A percentile compares a stretch with the other conserved stretches of the same genome.
Evolutionary conservation across 1,139 yeast species (phyloP).

Genomic region (Blastobotrys ciferrii): DNA sequence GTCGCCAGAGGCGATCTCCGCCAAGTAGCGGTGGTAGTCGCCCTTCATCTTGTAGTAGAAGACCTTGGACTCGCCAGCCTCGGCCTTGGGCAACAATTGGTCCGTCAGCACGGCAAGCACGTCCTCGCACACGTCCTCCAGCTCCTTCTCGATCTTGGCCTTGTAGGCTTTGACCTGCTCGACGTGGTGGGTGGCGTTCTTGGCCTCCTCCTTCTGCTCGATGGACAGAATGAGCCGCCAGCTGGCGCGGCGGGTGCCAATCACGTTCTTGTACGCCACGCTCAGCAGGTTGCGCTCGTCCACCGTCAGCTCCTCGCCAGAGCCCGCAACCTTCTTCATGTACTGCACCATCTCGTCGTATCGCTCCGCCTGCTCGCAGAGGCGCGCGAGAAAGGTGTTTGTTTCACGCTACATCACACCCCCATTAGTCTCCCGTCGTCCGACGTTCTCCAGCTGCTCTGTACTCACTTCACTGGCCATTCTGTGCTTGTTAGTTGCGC

Average conservation of each 20-base stretch:
- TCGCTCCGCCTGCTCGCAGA: slow-evolving; percentile 99
- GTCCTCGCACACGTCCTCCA: slow-evolving; percentile 93
- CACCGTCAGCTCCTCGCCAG: slow-evolving; percentile 92
- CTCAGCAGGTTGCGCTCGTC: slow-evolving; percentile 97
- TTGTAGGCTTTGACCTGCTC: slow-evolving; percentile 91
- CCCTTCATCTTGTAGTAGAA: slow-evolving; percentile 99
- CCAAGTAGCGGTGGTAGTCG: slow-evolving; percentile 98
- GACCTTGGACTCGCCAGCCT: slow-evolving; percentile 96
- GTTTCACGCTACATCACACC: slow-evolving; percentile 82
- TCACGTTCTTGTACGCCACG: slow-evolving; percentile 97
- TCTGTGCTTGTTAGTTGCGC: slow-evolving; percentile 7
- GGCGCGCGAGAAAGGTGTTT: slow-evolving; percentile 93
- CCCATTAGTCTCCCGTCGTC: no score
- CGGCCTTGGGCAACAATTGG: slow-evolving; percentile 91
- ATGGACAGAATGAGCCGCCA: slow-evolving; percentile 99
- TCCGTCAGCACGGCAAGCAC: slow-evolving; percentile 82
- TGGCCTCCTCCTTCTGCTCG: slow-evolving; percentile 97
- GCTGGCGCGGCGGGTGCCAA: slow-evolving; percentile 99
- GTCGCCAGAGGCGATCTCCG: slow-evolving; percentile 92
- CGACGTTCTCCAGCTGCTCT: no score
- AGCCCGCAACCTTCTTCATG: slow-evolving; percentile 96
- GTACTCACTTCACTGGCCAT: no score
- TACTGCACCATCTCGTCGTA: slow-evolving; percentile 99
- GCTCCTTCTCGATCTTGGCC: slow-evolving; percentile 90
- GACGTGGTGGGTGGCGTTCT: slow-evolving; percentile 84